A percentile compares a stretch with the other conserved stretches of the same genome.
Conservation (phyloP, 495 filamentous ascomycete genomes). For the Polyplosphaeria fusca region DNA sequence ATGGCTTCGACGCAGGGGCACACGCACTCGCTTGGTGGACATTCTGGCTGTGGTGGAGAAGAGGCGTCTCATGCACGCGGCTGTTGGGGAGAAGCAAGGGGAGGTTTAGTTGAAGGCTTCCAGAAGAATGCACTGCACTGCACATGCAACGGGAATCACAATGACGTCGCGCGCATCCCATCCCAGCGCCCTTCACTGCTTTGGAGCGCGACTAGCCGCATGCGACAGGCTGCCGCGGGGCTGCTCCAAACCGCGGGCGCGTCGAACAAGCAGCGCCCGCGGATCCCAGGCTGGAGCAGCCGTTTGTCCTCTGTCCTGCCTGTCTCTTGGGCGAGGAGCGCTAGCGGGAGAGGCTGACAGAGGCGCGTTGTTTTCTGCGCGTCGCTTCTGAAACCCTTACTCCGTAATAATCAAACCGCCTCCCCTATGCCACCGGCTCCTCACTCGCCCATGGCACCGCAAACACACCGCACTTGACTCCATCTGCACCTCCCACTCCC, state of each 20-base stretch:
- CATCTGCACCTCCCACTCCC: background rate
- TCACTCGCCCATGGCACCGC: too few species aligned
- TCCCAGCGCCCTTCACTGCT: too few species aligned
- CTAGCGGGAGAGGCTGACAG: background rate
- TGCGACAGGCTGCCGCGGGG: background rate
- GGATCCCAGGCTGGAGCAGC: background rate
- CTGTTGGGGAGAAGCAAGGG: background rate
- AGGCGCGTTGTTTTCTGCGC: constrained; percentile 21
- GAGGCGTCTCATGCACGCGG: background rate
- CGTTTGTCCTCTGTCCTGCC: too few species aligned
- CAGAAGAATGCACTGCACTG: background rate
- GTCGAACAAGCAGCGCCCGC: background rate
- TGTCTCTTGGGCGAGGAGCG: too few species aligned
- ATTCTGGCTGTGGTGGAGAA: constrained; percentile 25
- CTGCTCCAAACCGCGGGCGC: background rate
- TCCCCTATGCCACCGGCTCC: background rate
- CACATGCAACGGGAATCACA: background rate
- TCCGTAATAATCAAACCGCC: background rate
- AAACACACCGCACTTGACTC: background rate
- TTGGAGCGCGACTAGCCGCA: too few species aligned
- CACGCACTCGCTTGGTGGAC: constrained; percentile 26
- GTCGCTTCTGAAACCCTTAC: constrained; percentile 23
- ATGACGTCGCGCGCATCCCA: background rate
- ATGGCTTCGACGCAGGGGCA: too few species aligned
- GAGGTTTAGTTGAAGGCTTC: background rate